Conservation (phyloP, 257 asterid species). For the Solanum okadae region DNA sequence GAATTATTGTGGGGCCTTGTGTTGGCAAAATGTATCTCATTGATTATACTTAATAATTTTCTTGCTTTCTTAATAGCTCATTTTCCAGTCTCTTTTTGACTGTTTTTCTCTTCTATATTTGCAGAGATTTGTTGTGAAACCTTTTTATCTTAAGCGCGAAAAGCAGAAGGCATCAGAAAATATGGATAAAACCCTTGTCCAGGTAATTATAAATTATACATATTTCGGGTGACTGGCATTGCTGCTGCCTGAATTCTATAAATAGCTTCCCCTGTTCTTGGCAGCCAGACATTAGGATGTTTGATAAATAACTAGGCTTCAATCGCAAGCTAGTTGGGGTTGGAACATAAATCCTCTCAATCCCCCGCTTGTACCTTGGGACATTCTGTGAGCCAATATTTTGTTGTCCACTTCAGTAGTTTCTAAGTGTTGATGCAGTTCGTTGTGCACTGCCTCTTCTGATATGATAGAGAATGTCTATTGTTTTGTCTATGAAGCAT, state of each 20-base stretch:
- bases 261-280: background rate
- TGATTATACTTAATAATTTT: background rate
- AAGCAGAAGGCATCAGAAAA: conserved; percentile 58
- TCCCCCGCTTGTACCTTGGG: background rate
- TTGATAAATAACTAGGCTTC: background rate
- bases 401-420: background rate
- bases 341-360: background rate
- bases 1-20: background rate
- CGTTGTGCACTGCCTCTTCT: background rate
- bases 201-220: conserved; percentile 34
- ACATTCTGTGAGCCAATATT: background rate
- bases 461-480: background rate
- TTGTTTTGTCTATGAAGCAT: background rate
- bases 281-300: background rate
- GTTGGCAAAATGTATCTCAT: background rate
- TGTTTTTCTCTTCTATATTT: conserved; percentile 11
- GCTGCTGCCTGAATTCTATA: background rate
- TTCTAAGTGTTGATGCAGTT: background rate
- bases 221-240: background rate
- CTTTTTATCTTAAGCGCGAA: conserved; percentile 68
- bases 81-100: background rate
- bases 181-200: conserved; percentile 47
- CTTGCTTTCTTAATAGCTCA: background rate
- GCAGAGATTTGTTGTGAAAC: conserved; percentile 75
- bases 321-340: background rate